Conservation (phyloP, 2,329 filamentous ascomycete genomes). For the Fusarium sulawesiense region DNA sequence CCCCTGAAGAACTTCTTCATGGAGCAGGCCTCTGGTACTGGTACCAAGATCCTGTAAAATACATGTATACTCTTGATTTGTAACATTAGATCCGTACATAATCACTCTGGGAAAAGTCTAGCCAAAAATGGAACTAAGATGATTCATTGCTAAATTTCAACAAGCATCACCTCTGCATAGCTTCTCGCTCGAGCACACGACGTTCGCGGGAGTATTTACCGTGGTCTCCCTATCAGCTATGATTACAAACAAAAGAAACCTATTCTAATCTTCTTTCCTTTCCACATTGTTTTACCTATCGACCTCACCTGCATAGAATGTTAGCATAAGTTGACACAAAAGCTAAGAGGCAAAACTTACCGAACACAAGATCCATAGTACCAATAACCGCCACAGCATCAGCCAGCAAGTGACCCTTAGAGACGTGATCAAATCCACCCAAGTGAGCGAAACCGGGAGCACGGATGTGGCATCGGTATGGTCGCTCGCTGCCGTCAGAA, state of each 20-base stretch:
- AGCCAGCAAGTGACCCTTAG: constrained; percentile 90
- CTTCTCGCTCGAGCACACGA: constrained; percentile 45
- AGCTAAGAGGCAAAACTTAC: constrained; percentile 60
- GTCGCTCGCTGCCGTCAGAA: constrained; percentile 94
- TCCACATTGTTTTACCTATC: constrained; percentile 61
- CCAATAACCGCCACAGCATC: constrained; percentile 97
- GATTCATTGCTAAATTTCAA: constrained; percentile 43
- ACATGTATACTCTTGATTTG: constrained; percentile 25
- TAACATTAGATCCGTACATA: constrained; percentile 33
- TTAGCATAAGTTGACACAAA: constrained; percentile 51
- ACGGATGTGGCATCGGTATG: constrained; percentile 97
- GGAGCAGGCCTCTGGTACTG: constrained; percentile 72
- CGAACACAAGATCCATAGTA: constrained; percentile 90
- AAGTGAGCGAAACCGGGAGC: constrained; percentile 97
- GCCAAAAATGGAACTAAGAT: constrained; percentile 34
- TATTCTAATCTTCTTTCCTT: constrained; percentile 49
- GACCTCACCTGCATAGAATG: constrained; percentile 64
- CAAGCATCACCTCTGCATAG: constrained; percentile 44
- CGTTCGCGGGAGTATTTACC: constrained; percentile 54
- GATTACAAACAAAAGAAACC: constrained; percentile 55
- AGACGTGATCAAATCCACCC: constrained; percentile 92
- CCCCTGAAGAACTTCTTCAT: constrained; percentile 88
- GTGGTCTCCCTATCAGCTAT: constrained; percentile 53
- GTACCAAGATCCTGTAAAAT: constrained; percentile 57
- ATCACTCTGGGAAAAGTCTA: constrained; percentile 12